phyloP scores from a whole-genome alignment of 1,139 yeast species.

The Magnusiomyces suaveolens region DNA sequence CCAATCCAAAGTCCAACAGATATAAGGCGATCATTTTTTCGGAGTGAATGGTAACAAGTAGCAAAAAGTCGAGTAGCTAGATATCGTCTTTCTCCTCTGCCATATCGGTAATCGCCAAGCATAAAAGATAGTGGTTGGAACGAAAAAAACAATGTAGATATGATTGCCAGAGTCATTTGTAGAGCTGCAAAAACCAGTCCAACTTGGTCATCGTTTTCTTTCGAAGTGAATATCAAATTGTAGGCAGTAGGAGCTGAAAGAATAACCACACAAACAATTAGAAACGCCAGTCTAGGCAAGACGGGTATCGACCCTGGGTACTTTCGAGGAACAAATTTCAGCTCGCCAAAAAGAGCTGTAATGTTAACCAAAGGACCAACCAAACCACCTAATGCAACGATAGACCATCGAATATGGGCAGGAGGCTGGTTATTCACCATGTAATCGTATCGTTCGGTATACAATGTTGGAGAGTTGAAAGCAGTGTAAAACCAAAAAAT shows the following conservation, averaged over 20 bases:
- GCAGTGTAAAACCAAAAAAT: constrained; percentile 77
- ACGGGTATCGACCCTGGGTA: constrained; percentile 60
- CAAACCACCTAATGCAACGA: constrained; percentile 64
- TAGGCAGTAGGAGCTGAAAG: constrained; percentile 58
- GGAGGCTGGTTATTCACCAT: constrained; percentile 56
- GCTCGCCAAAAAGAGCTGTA: constrained; percentile 53
- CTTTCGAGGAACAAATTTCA: constrained; percentile 53
- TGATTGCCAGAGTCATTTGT: constrained; percentile 52
- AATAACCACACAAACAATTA: constrained; percentile 38
- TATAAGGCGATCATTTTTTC: constrained; percentile 42
- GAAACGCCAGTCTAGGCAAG: constrained; percentile 36
- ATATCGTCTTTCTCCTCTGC: constrained; percentile 22
- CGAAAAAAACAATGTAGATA: constrained; percentile 54
- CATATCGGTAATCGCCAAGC: constrained; percentile 37
- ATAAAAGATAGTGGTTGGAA: constrained; percentile 49
- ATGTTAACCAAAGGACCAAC: constrained; percentile 58
- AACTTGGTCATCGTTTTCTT: constrained; percentile 39
- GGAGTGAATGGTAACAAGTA: constrained; percentile 46
- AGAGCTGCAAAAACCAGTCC: constrained; percentile 47
- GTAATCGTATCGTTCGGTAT: constrained; percentile 53
- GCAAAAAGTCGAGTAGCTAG: constrained; percentile 36
- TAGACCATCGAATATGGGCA: constrained; percentile 49
- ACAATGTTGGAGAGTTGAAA: constrained; percentile 67
- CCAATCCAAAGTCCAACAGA: constrained; percentile 59
- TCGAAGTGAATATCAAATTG: constrained; percentile 42